Conservation (phyloP, 208 protist genomes). For the Trypanosoma mega region DNA sequence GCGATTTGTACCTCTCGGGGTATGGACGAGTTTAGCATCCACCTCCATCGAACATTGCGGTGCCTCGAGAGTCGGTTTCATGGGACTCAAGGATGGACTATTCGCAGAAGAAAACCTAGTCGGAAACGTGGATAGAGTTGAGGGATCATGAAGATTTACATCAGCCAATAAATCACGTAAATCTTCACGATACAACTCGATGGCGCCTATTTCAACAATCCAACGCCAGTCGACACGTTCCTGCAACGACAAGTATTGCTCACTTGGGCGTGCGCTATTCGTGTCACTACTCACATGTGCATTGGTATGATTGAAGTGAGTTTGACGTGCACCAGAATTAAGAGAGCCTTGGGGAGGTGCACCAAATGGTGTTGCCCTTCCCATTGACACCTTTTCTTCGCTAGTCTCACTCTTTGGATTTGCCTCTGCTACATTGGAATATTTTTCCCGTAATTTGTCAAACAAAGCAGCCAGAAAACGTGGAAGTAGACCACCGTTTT, state of each 20-base stretch:
- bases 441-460: not conserved
- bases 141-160: not conserved
- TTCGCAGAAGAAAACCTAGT: not conserved
- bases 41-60: too few relatives aligned
- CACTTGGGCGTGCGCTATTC: too few relatives aligned
- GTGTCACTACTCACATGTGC: too few relatives aligned
- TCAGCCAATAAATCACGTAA: conserved; percentile 57
- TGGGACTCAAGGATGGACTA: too few relatives aligned
- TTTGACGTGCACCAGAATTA: too few relatives aligned
- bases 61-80: too few relatives aligned
- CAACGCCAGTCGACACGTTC: conserved; percentile 2
- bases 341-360: too few relatives aligned
- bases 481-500: conserved; percentile 19
- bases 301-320: too few relatives aligned
- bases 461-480: conserved; percentile 19
- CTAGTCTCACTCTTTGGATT: conserved; percentile 10
- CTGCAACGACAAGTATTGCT: not conserved
- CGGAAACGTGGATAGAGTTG: not conserved
- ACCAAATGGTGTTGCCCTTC: too few relatives aligned
- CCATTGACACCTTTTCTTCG: conserved; percentile 11
- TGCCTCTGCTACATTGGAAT: not conserved
- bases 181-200: conserved; percentile 84
- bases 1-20: too few relatives aligned
- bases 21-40: too few relatives aligned
- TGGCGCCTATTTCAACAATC: conserved; percentile 43